Evolutionary conservation across 148 eudicot genomes (phyloP).

Genomic region (Diospyros kaki): DNA sequence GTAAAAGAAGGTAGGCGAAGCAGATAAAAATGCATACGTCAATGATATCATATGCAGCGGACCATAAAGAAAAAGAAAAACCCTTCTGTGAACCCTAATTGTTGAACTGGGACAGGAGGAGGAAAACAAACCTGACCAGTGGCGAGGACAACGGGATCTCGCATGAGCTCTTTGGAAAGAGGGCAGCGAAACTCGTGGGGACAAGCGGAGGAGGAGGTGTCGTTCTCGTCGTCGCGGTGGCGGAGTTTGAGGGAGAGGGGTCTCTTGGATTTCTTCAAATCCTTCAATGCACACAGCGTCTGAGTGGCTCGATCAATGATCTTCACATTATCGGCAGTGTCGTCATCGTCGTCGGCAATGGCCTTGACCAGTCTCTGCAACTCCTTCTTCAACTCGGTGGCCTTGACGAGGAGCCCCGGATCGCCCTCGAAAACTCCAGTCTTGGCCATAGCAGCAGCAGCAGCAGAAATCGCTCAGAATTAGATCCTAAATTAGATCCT

Average conservation of each 20-base stretch:
- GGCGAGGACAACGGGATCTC: conserved; percentile 77
- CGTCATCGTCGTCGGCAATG: conserved; percentile 47
- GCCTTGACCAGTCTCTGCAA: conserved; percentile 47
- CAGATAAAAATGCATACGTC: too few species aligned
- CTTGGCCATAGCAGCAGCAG: conserved; percentile 48
- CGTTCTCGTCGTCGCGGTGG: background rate
- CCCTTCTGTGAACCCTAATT: conserved; percentile 11
- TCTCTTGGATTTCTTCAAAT: conserved; percentile 35
- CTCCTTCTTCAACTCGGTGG: conserved; percentile 67
- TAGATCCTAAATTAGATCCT: too few species aligned
- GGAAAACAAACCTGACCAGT: conserved; percentile 57
- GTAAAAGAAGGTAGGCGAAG: too few species aligned
- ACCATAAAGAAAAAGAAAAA: too few species aligned
- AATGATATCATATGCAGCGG: too few species aligned
- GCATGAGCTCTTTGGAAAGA: conserved; percentile 77
- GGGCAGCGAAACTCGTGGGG: conserved; percentile 81
- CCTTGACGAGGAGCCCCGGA: conserved; percentile 31
- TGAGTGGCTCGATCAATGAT: conserved; percentile 62
- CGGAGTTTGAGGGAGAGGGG: conserved; percentile 22
- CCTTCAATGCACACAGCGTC: conserved; percentile 43
- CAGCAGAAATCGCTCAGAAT: background rate
- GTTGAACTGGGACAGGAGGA: background rate
- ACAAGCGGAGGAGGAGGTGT: background rate
- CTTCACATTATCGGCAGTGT: conserved; percentile 36
- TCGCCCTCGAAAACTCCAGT: conserved; percentile 56